Base-by-base conservation (phyloP, 1,284 basidiomycete species). In the Trichosporon sp. region DNA sequence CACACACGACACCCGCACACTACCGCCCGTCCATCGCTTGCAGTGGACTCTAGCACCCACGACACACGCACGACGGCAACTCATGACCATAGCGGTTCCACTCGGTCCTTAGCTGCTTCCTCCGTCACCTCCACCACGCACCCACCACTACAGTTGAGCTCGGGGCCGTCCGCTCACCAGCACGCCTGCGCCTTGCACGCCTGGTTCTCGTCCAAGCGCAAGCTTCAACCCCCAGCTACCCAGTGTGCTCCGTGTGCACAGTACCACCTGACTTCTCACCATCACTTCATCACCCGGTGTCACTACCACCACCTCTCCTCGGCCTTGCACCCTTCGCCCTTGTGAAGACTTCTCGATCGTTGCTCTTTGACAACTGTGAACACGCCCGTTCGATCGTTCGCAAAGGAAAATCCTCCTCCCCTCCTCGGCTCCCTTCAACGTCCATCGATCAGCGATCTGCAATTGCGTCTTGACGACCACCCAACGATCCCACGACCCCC, bases 331-430 rank as follows among this genome's bases (percentile, higher is more conserved):
- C 26, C 43, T 46, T 46, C 14, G 43, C 43, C 12, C 43, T 66
- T 66, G n/a, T 26, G 48, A 40, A 21, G 32, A 21, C 66, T 40
- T 26, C 35, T 26, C 66, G 51, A n/a, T 8, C 35, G 35, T 37
- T 37, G 35, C 38, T 10, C 37, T 38, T 63, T 46, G 59, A 63
- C 59, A 63, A 16, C 59, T 63, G 59, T 63, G 59, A 63, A 63
- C 31, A 32, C 16, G 14, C 31, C 14, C 35, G 11, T 32, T 61
- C 26, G 31, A 26, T 26, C 11, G 54, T 56, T 19, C 31, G 56
- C 32, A 61, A 61, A 61, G 56, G 2, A 37, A 35, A 14, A 35
- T 40, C 38, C 37, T 38, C 26, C 26, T 26, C 26, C 26, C 26
- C 26, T 26, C 26, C 2, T 26, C 26, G 26, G 26, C 26, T 2